phyloP scores from a whole-genome alignment of 2,329 filamentous ascomycete species.

The Alternaria gaisen region DNA sequence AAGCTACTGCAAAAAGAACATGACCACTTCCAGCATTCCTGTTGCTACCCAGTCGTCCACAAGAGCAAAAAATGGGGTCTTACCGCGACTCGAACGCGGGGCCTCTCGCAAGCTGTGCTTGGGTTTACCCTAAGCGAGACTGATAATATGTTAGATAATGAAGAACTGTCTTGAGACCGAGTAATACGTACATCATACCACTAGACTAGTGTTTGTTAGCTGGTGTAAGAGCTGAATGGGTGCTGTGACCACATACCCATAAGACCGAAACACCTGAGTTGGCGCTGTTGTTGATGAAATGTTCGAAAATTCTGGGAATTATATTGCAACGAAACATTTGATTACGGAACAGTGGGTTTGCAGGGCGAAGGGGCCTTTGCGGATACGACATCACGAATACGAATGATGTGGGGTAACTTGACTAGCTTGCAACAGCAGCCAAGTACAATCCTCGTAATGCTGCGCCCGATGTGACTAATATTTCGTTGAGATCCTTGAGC shows the following conservation, averaged over 20 bases:
- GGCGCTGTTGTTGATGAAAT: neutral
- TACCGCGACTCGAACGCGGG: slow-evolving; percentile 42
- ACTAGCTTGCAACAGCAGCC: neutral
- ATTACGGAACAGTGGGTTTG: too few relatives aligned
- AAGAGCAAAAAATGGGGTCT: slow-evolving; percentile 16
- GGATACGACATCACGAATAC: neutral
- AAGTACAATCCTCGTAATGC: too few relatives aligned
- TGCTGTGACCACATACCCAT: neutral
- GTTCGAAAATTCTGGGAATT: too few relatives aligned
- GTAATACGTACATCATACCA: slow-evolving; percentile 56
- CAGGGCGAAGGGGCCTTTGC: neutral
- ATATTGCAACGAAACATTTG: too few relatives aligned
- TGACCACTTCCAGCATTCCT: neutral
- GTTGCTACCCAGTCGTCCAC: accelerated
- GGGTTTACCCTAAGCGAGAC: slow-evolving; percentile 68
- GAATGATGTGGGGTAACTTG: neutral
- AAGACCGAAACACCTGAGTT: neutral
- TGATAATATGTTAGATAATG: neutral
- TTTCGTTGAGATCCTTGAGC: too few relatives aligned
- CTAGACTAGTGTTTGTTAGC: slow-evolving; percentile 53
- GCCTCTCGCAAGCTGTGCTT: slow-evolving; percentile 42
- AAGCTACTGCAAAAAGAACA: neutral
- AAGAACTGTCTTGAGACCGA: too few relatives aligned
- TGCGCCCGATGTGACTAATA: too few relatives aligned
- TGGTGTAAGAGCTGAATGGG: too few relatives aligned